Evolutionary conservation across 441 rosid species (phyloP), one percentile per base, ranked within the genome.

Genomic region (Syzygium malaccense): DNA sequence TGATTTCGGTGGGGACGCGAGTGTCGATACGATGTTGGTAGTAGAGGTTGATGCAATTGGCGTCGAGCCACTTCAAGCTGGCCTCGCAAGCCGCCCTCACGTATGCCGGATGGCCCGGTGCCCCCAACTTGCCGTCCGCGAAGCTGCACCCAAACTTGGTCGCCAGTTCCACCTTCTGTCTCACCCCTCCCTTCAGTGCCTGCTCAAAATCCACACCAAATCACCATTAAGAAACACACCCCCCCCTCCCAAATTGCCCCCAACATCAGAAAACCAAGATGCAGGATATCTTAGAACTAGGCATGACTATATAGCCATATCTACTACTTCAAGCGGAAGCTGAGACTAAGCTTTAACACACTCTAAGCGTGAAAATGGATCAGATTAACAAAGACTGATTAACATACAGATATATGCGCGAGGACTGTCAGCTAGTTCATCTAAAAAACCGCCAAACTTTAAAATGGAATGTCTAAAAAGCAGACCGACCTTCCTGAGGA

Each of bases 81-180:
- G 71, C 75, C 30, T 88, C 80, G 28, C 88, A 86, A 53, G 88
- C 88, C 0, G 80, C 60, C 85, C 88, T 86, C 58, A 86, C 80
- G 18, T 86, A 75, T 14, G 86, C 86, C 0, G 45, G 64, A 54
- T 86, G 75, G 4, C 87, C 87, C 25, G 71, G n/a, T n/a, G 85
- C 14, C 55, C 55, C 87, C 1, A 2, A 1, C 60, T 86, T 88
- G 26, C 58, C 80, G 0, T 79, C 53, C 20, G 7, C 88, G 4
- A 71, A 88, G 41, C 4, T 28, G 56, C 30, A 3, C 4, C 79
- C 86, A 14, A 86, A 88, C 86, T 88, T 88, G 60, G 90, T 71
- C 4, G 80, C 90, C 86, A 88, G 75, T 57, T 88, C 78, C n/a
- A 86, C 90, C 62, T 49, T 88, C 32, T 71, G 79, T 19, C 88